A percentile compares a stretch with the other conserved stretches of the same genome.
Conservation (phyloP, 208 protist species). For the Trypanosomatidae sp. region DNA sequence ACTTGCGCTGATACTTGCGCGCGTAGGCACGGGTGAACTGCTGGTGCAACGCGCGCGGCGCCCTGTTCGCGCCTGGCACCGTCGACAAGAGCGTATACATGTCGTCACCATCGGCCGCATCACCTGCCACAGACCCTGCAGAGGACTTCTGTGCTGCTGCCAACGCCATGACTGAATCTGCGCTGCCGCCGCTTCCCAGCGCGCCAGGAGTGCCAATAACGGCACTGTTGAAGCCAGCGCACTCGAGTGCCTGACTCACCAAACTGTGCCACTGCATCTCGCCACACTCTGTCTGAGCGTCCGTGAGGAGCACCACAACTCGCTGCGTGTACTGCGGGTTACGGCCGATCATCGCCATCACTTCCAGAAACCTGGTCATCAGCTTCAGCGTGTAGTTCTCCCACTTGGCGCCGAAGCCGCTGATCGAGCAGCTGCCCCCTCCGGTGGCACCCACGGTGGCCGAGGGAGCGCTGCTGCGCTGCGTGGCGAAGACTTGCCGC, state of each 20-base stretch:
- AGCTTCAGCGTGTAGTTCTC: slow-evolving; percentile 79
- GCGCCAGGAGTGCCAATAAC: slow-evolving; percentile 1
- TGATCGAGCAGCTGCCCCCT: neutral
- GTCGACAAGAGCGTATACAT: slow-evolving; percentile 13
- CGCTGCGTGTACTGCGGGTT: slow-evolving; percentile 80
- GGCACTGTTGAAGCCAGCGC: slow-evolving; percentile 52
- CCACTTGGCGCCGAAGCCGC: slow-evolving; percentile 38
- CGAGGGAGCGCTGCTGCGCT: slow-evolving; percentile 28
- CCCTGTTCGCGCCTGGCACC: slow-evolving; percentile 8
- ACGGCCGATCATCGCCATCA: slow-evolving; percentile 86
- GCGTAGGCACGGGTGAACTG: slow-evolving; percentile 69
- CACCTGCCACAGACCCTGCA: neutral
- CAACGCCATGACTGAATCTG: neutral
- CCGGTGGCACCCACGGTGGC: neutral
- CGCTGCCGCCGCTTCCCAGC: slow-evolving; percentile 4
- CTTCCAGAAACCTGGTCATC: slow-evolving; percentile 64
- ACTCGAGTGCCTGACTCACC: slow-evolving; percentile 72
- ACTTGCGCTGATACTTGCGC: slow-evolving; percentile 55
- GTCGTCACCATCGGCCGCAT: slow-evolving; percentile 3
- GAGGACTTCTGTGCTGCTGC: neutral
- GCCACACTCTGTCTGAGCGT: slow-evolving; percentile 65
- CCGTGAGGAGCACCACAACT: slow-evolving; percentile 60
- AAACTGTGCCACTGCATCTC: slow-evolving; percentile 81
- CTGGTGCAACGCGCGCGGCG: slow-evolving; percentile 29
- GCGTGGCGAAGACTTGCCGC: slow-evolving; percentile 59